Conservation (phyloP, 2,329 filamentous ascomycete species). For the Aschersonia sp. region DNA sequence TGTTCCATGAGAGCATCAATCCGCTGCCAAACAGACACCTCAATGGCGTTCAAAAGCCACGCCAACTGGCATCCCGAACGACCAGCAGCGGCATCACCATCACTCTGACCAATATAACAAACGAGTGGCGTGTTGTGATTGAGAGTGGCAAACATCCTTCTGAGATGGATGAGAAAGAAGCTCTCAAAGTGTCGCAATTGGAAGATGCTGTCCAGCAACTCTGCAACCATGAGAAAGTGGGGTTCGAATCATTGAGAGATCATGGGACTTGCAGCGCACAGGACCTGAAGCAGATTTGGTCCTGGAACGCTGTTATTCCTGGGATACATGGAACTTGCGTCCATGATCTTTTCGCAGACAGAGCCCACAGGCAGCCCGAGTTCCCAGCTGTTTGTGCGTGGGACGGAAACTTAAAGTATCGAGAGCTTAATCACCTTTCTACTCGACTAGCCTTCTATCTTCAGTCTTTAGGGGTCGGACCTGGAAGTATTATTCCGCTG, state of each 20-base stretch:
- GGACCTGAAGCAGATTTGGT: conserved; percentile 4
- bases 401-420: conserved; percentile 12
- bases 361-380: conserved; percentile 2
- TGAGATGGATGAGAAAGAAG: not conserved
- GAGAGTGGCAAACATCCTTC: not conserved
- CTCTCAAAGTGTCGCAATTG: not conserved
- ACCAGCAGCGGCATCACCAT: not conserved
- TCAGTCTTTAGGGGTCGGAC: conserved; percentile 7
- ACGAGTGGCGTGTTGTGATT: not conserved
- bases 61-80: not conserved
- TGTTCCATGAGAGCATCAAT: not conserved
- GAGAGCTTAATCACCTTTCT: conserved; percentile 6
- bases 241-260: not conserved
- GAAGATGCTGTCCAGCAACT: not conserved
- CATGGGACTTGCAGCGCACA: not conserved
- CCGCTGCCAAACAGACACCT: too few relatives aligned
- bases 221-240: not conserved
- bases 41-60: not conserved
- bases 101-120: not conserved
- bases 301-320: conserved; percentile 7
- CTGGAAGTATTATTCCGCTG: conserved; percentile 13
- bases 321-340: conserved; percentile 4
- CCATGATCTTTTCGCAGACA: conserved; percentile 8
- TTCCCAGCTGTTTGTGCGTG: conserved; percentile 10
- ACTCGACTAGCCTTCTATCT: conserved; percentile 4